Conservation (phyloP, 1,139 yeast genomes). For the Pichia terricola region DNA sequence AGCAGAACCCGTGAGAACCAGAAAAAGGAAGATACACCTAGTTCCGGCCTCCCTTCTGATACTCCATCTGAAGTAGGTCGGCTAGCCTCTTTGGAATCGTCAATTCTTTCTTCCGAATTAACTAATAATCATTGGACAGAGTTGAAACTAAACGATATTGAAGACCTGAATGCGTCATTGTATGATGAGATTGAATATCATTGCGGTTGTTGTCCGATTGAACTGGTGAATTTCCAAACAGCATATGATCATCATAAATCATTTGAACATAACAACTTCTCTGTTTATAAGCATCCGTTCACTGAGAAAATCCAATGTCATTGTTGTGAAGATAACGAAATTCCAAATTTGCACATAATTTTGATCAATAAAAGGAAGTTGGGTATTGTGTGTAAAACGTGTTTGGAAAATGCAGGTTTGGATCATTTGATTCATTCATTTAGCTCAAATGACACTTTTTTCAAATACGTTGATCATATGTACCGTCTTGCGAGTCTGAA, state of each 20-base stretch:
- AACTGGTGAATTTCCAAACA: constrained; percentile 1
- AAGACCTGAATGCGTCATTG: too few species aligned
- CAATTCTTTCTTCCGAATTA: too few species aligned
- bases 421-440: constrained; percentile 7
- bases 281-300: constrained; percentile 1
- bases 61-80: too few species aligned
- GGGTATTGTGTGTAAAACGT: constrained; percentile 4
- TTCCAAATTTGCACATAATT: constrained; percentile 1
- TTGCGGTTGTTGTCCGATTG: constrained; percentile 10
- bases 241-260: constrained; percentile 4
- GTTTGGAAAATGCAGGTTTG: constrained; percentile 4
- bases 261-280: constrained; percentile 4
- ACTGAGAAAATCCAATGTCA: constrained; percentile 8
- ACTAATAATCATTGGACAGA: too few species aligned
- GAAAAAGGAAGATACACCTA: too few species aligned
- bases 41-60: too few species aligned
- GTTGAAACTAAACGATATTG: too few species aligned
- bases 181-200: constrained; percentile 4
- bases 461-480: constrained; percentile 9
- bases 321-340: constrained; percentile 6
- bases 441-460: not conserved
- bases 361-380: constrained; percentile 2
- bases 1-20: not conserved
- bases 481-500: constrained; percentile 5
- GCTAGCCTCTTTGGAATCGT: too few species aligned